These are phyloP conservation scores for Acacia confusa DNA, from an alignment of 306 rosid species.

Conservation along the genomic window DNA sequence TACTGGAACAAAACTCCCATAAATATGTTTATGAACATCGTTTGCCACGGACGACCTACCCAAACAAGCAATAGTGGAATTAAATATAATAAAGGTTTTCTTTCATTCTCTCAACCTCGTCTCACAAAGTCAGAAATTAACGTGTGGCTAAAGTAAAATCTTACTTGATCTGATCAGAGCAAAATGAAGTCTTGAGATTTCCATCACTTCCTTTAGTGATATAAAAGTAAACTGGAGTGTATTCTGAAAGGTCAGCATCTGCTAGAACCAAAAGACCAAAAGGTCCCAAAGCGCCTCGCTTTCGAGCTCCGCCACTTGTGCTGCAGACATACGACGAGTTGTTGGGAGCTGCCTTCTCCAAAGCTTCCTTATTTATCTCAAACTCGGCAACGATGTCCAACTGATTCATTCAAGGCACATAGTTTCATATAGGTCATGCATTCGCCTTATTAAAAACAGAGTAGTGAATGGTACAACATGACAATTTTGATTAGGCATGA, in stretches of 20 bases:
- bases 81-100: background rate
- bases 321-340: constrained; percentile 55
- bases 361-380: constrained; percentile 67
- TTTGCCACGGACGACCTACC: constrained; percentile 73
- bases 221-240: constrained; percentile 79
- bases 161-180: constrained; percentile 82
- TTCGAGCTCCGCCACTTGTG: constrained; percentile 56
- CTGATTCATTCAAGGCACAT: constrained; percentile 41
- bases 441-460: background rate
- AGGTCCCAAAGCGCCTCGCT: constrained; percentile 85
- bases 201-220: constrained; percentile 61
- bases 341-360: constrained; percentile 41
- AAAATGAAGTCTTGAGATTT: constrained; percentile 57
- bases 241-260: constrained; percentile 62
- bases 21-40: constrained; percentile 59
- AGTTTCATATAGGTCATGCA: constrained; percentile 16
- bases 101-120: background rate
- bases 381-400: constrained; percentile 82
- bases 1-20: constrained; percentile 74
- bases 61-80: background rate
- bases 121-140: background rate
- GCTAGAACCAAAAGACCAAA: constrained; percentile 86
- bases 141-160: background rate
- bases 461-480: background rate
- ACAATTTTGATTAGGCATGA: constrained; percentile 4